Conservation (phyloP, 345 rosid genomes). For the Salix viminalis region DNA sequence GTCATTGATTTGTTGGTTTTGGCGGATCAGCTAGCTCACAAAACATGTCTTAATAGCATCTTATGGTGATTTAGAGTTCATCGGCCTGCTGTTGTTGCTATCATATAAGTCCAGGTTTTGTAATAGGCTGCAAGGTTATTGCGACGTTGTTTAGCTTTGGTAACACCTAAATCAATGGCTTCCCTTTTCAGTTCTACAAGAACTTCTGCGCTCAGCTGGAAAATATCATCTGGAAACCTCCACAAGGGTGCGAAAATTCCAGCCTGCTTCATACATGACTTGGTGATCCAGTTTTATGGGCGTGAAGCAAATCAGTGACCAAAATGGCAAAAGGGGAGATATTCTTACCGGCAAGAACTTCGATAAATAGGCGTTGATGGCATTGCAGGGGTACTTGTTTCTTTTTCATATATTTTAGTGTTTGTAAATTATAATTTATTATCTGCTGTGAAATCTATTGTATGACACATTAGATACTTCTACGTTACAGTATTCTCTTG, state of each 20-base stretch:
- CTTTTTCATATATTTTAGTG: neutral
- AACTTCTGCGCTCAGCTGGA: constrained; percentile 64
- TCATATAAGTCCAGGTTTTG: neutral
- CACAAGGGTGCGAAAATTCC: constrained; percentile 37
- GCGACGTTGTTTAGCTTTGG: neutral
- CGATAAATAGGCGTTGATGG: neutral
- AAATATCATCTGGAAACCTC: constrained; percentile 72
- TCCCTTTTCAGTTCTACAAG: constrained; percentile 68
- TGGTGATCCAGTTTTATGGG: constrained; percentile 38
- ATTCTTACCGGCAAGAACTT: neutral
- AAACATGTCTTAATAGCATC: too few relatives aligned
- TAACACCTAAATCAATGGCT: neutral
- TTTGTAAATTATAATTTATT: neutral
- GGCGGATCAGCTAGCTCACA: neutral
- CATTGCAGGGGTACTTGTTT: neutral
- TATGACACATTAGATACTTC: neutral
- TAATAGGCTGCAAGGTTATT: neutral
- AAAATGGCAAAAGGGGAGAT: neutral
- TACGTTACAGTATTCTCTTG: neutral
- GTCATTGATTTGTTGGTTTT: neutral
- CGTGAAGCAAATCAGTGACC: constrained; percentile 25
- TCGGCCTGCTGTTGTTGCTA: neutral
- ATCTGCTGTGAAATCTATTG: neutral
- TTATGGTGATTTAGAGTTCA: too few relatives aligned
- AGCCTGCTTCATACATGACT: constrained; percentile 41